Conservation (phyloP, 495 filamentous ascomycete genomes). For the Tuber magnatum region DNA sequence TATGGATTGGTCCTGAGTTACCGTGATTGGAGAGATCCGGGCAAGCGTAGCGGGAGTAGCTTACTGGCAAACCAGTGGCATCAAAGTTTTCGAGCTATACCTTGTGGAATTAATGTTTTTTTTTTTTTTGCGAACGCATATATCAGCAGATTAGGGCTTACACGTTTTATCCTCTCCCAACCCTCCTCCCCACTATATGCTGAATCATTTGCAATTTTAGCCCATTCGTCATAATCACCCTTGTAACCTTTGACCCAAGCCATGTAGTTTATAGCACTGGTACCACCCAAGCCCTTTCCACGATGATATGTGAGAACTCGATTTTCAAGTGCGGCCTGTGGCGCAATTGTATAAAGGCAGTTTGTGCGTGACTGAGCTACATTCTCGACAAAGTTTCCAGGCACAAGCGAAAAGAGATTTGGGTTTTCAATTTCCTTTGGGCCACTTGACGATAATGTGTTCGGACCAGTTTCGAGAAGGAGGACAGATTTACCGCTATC, state of each 20-base stretch:
- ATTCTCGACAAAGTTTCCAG: slow-evolving; percentile 34
- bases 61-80: slow-evolving; percentile 17
- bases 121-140: neutral
- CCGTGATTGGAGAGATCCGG: slow-evolving; percentile 20
- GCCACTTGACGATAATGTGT: slow-evolving; percentile 25
- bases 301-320: slow-evolving; percentile 44
- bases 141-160: slow-evolving; percentile 5
- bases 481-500: slow-evolving; percentile 22
- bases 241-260: slow-evolving; percentile 43
- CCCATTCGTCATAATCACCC: slow-evolving; percentile 45
- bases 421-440: slow-evolving; percentile 13
- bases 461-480: slow-evolving; percentile 29
- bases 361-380: slow-evolving; percentile 27
- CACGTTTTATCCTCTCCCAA: slow-evolving; percentile 31
- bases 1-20: slow-evolving; percentile 29
- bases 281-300: slow-evolving; percentile 52
- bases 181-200: slow-evolving; percentile 38
- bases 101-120: neutral
- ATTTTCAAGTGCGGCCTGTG: slow-evolving; percentile 39
- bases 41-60: slow-evolving; percentile 20
- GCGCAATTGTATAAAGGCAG: slow-evolving; percentile 30
- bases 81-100: slow-evolving; percentile 31
- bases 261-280: slow-evolving; percentile 49
- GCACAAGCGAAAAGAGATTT: slow-evolving; percentile 25
- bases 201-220: slow-evolving; percentile 19